Evolutionary conservation across 306 rosid genomes (phyloP).

Genomic region (Rubus idaeus): DNA sequence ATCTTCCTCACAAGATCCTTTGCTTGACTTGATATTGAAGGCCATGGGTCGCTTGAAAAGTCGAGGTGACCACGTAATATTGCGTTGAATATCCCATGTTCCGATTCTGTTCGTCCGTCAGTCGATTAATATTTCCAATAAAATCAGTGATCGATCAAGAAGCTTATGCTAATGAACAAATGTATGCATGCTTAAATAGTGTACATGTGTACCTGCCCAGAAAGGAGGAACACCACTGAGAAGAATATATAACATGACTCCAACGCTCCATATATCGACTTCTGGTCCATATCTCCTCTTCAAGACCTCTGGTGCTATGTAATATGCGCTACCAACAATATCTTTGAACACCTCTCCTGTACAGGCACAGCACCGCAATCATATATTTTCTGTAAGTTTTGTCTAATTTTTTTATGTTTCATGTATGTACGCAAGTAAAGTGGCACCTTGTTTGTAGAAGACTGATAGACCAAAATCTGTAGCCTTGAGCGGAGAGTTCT

Average conservation of each 20-base stretch:
- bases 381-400: no score
- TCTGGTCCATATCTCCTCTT: slow-evolving; percentile 91
- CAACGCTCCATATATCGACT: slow-evolving; percentile 97
- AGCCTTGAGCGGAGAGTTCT: slow-evolving; percentile 85
- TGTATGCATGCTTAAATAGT: no score
- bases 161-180: neutral
- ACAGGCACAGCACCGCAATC: neutral
- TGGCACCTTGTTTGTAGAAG: slow-evolving; percentile 87
- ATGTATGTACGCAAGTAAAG: no score
- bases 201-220: slow-evolving; percentile 67
- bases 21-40: slow-evolving; percentile 73
- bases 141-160: neutral
- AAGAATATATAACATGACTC: slow-evolving; percentile 92
- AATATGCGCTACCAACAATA: slow-evolving; percentile 90
- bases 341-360: slow-evolving; percentile 88
- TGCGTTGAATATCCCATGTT: slow-evolving; percentile 90
- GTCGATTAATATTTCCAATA: neutral
- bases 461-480: slow-evolving; percentile 96
- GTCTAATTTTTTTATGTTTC: no score
- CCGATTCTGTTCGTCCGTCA: slow-evolving; percentile 55
- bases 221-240: slow-evolving; percentile 92
- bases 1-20: slow-evolving; percentile 95
- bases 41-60: slow-evolving; percentile 94
- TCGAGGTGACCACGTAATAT: slow-evolving; percentile 75
- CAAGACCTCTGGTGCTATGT: slow-evolving; percentile 97